Evolutionary conservation across 2,329 filamentous ascomycete genomes (phyloP), one percentile per base, ranked within the genome.

Genomic region (Epichloe aotearoae): DNA sequence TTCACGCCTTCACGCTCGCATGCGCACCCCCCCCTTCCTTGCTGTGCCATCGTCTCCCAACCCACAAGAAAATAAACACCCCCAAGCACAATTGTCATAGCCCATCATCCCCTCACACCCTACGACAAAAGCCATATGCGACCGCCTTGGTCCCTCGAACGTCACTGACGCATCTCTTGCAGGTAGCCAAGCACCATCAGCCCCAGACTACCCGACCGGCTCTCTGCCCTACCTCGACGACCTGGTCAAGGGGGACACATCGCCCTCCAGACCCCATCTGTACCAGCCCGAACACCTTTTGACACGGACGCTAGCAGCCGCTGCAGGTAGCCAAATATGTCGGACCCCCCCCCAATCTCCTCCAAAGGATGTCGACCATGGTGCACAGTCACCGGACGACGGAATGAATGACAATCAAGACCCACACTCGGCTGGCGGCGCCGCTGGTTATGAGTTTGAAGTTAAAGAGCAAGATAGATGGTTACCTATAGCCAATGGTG

Each of bases 401-500:
- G 88, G 93, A 80, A 94, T 95, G 87, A 89, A 94, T 75, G 86
- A 89, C 69, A 74, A 78, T 73, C 80, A 83, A 71, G 84, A 87
- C 74, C 79, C 81, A 82, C 84, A 88, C 75, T 76, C 77, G 69
- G 78, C 78, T 50, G 52, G 50, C 70, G 84, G 79, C 69, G 77
- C 85, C 71, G 56, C 62, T 52, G 82, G 75, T 71, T 88, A 88
- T 67, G 91, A 97, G 75, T 95, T 96, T 69, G 91, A 97, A 74
- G 91, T 97, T 72, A 97, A 97, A 79, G 93, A 98, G 73, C 93
- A 98, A 73, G 93, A 98, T 73, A 79, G 93, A 78, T 98, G 93
- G 93, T 81, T 98, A 69, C 93, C 93, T 69, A 98, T 98, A 80
- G 93, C 93, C 74, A 98, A 98, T 89, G 93, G 93, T 98, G 80